Conservation (phyloP, 2,329 filamentous ascomycete genomes). For the Spiromastix sp. region DNA sequence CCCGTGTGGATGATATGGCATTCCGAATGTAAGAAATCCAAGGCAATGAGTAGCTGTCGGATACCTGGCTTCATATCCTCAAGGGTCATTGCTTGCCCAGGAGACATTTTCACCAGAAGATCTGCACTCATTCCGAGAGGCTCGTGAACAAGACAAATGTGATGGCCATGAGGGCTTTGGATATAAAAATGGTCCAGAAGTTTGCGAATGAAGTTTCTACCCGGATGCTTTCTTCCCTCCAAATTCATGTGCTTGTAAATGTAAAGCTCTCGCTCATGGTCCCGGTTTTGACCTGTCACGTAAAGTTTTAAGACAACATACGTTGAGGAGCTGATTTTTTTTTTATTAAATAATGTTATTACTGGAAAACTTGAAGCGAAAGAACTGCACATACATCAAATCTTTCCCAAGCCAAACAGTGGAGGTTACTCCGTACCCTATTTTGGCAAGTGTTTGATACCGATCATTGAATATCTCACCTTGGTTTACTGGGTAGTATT, state of each 20-base stretch:
- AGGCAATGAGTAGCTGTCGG: slow-evolving; percentile 25
- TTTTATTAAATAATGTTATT: too few relatives aligned
- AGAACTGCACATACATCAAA: slow-evolving; percentile 2
- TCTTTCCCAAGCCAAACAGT: slow-evolving; percentile 12
- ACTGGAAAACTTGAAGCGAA: too few relatives aligned
- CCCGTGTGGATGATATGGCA: slow-evolving; percentile 33
- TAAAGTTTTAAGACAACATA: slow-evolving; percentile 16
- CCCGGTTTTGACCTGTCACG: slow-evolving; percentile 5
- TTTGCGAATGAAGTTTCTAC: slow-evolving; percentile 12
- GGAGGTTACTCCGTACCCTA: slow-evolving; percentile 11
- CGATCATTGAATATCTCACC: slow-evolving; percentile 1
- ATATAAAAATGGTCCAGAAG: slow-evolving; percentile 13
- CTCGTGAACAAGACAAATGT: slow-evolving; percentile 26
- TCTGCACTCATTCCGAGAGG: slow-evolving; percentile 26
- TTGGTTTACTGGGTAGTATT: slow-evolving; percentile 4
- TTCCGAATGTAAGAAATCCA: slow-evolving; percentile 33
- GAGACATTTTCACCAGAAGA: slow-evolving; percentile 16
- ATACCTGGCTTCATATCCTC: slow-evolving; percentile 22
- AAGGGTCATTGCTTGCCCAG: slow-evolving; percentile 15
- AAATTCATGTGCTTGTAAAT: slow-evolving; percentile 12
- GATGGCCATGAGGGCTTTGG: slow-evolving; percentile 13
- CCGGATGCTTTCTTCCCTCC: slow-evolving; percentile 9
- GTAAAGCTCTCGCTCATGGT: slow-evolving; percentile 13
- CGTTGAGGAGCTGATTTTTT: slow-evolving; percentile 4
- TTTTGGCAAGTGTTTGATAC: slow-evolving; percentile 12